Percentiles rank a stretch among this genome's conserved stretches.
phyloP scores from a whole-genome alignment of 1,139 yeast species.

The Blastobotrys petasosporus region DNA sequence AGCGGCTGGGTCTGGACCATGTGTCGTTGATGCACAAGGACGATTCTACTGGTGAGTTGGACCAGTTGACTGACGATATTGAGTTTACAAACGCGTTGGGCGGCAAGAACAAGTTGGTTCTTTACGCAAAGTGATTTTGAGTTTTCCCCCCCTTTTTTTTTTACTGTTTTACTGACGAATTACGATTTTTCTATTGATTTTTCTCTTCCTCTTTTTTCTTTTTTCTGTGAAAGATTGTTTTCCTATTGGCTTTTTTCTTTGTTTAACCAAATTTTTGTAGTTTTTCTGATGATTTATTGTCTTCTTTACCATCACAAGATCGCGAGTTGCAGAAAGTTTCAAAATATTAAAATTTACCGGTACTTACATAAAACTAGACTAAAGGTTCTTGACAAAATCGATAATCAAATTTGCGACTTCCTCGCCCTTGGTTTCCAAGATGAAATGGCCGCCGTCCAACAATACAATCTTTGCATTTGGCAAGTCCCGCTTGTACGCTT shows the following conservation, averaged over 20 bases:
- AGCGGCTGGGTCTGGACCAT: slow-evolving; percentile 46
- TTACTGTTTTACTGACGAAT: background rate
- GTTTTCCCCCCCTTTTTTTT: background rate
- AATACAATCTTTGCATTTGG: slow-evolving; percentile 29
- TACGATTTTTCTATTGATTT: slow-evolving; percentile 1
- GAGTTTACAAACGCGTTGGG: slow-evolving; percentile 31
- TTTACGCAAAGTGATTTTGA: slow-evolving; percentile 26
- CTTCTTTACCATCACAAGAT: too few relatives aligned
- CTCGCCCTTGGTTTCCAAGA: slow-evolving; percentile 33
- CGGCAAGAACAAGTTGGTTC: slow-evolving; percentile 33
- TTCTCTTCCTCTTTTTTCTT: background rate
- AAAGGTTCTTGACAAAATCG: slow-evolving; percentile 11
- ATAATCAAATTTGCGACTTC: slow-evolving; percentile 31
- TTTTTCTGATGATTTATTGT: too few relatives aligned
- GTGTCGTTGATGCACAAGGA: slow-evolving; percentile 30
- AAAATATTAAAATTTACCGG: too few relatives aligned
- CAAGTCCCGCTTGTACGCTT: slow-evolving; percentile 36
- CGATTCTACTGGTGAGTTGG: slow-evolving; percentile 25
- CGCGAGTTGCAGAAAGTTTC: too few relatives aligned
- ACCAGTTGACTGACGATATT: slow-evolving; percentile 27
- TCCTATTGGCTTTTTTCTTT: too few relatives aligned
- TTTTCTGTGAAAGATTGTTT: background rate
- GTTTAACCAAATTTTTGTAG: too few relatives aligned
- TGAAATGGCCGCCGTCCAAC: slow-evolving; percentile 40
- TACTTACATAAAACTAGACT: too few relatives aligned